A percentile compares a stretch with the other conserved stretches of the same genome.
These are phyloP conservation scores for Termitomyces sp. DNA, from an alignment of 768 basidiomycete genomes.

Conservation along the genomic window DNA sequence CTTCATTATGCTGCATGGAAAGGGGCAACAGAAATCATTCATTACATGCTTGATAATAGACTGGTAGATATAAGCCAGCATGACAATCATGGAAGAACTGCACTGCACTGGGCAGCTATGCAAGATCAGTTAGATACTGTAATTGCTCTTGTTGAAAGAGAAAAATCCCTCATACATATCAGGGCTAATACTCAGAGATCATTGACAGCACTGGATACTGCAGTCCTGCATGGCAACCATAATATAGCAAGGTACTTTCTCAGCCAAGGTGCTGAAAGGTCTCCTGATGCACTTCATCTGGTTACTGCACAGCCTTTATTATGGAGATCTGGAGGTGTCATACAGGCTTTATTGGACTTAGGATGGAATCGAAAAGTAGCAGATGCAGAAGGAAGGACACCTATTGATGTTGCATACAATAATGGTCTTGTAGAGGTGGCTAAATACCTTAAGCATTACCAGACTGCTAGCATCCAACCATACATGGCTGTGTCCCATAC, in stretches of 20 bases:
- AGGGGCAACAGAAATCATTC: background rate
- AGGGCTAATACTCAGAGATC: background rate
- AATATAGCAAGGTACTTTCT: background rate
- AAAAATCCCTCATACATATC: background rate
- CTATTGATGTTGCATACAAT: background rate
- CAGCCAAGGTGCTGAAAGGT: background rate
- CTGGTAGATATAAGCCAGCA: background rate
- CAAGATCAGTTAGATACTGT: background rate
- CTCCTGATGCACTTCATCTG: background rate
- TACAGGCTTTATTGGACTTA: background rate
- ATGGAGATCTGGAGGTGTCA: background rate
- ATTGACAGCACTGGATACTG: background rate
- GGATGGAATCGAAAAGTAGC: background rate
- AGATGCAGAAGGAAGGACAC: background rate
- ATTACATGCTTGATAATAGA: background rate
- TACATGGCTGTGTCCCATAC: background rate
- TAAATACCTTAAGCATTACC: background rate
- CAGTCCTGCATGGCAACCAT: background rate
- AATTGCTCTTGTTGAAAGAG: background rate
- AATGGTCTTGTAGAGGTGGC: background rate
- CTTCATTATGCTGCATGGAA: background rate
- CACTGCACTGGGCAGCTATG: background rate
- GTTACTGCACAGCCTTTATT: background rate
- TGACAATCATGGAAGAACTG: background rate
- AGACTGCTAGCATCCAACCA: background rate